phyloP scores from a whole-genome alignment of 1,284 basidiomycete genomes.

The Grifola frondosa region DNA sequence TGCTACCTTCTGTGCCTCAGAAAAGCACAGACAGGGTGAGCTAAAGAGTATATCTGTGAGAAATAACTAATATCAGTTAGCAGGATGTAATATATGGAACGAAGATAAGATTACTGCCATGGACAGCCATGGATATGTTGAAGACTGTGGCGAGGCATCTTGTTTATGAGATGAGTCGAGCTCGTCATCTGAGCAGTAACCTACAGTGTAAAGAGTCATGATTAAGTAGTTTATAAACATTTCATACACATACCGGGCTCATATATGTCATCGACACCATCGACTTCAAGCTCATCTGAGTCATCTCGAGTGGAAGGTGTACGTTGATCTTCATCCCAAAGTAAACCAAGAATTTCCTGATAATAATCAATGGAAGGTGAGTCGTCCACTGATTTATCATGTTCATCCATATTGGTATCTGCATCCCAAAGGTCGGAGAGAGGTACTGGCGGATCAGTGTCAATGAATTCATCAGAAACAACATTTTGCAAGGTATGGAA shows the following conservation, averaged over 20 bases:
- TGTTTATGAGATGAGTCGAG: no score
- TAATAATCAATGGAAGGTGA: neutral
- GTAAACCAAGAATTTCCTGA: neutral
- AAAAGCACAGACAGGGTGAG: constrained; percentile 27
- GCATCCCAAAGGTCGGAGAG: neutral
- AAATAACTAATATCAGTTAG: constrained; percentile 16
- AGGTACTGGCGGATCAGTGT: neutral
- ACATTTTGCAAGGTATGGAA: neutral
- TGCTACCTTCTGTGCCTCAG: constrained; percentile 27
- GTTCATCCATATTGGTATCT: neutral
- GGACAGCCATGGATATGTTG: constrained; percentile 18
- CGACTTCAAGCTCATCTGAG: neutral
- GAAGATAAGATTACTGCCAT: constrained; percentile 8
- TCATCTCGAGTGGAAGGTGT: neutral
- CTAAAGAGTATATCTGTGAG: constrained; percentile 29
- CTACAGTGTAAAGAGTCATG: no score
- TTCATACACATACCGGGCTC: no score
- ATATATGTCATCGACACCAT: neutral
- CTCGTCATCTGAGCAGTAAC: no score
- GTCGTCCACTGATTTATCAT: no score
- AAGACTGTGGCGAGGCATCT: neutral
- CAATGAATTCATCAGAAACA: neutral
- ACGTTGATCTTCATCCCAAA: neutral
- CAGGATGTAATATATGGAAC: neutral
- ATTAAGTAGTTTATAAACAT: no score